Conservation (phyloP, 306 rosid species). For the Benincasa hispida region DNA sequence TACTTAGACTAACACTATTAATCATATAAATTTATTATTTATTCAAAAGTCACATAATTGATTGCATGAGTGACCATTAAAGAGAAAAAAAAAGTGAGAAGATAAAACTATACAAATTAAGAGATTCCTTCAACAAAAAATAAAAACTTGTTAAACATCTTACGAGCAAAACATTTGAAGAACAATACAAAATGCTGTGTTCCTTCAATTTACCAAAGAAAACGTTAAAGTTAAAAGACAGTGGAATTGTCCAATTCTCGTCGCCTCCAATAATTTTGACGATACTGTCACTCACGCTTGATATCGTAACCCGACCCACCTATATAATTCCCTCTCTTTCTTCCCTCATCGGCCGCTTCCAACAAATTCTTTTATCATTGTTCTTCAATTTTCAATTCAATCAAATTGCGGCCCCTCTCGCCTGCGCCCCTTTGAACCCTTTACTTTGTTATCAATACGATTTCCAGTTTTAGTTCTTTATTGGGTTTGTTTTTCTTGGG, state of each 20-base stretch:
- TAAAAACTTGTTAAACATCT: neutral
- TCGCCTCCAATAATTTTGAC: conserved; percentile 9
- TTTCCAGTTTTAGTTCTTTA: neutral
- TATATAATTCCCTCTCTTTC: neutral
- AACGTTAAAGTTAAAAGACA: conserved; percentile 1
- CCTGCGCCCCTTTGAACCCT: neutral
- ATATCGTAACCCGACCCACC: conserved; percentile 1
- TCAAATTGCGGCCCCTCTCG: neutral
- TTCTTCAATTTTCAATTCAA: neutral
- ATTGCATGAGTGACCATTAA: too few relatives aligned
- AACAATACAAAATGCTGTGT: neutral
- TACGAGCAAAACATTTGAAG: neutral
- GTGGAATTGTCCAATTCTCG: conserved; percentile 1
- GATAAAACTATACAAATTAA: neutral
- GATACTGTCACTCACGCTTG: conserved; percentile 9
- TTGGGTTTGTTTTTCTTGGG: neutral
- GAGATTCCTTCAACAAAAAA: neutral
- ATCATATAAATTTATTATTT: too few relatives aligned
- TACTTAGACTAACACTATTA: too few relatives aligned
- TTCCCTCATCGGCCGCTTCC: neutral
- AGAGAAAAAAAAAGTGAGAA: too few relatives aligned
- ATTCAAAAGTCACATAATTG: too few relatives aligned
- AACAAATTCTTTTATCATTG: neutral
- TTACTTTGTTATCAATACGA: neutral
- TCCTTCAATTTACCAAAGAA: neutral